Percentiles rank a stretch among this genome's conserved stretches.
Evolutionary conservation across 345 rosid genomes (phyloP).

Genomic region (Euclidium syriacum): DNA sequence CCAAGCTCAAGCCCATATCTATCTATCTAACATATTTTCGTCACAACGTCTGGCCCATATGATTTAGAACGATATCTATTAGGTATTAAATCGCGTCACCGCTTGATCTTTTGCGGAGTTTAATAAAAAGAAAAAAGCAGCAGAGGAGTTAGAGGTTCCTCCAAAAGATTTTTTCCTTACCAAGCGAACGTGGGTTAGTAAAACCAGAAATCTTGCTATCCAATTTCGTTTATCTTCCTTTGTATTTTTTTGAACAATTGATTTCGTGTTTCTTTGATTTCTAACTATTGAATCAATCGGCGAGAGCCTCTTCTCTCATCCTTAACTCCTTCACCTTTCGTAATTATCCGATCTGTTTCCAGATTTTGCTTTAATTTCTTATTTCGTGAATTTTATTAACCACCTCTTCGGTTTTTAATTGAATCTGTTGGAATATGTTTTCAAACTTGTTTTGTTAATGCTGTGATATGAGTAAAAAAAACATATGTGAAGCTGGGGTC

Average conservation of each 20-base stretch:
- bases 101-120: conserved; percentile 9
- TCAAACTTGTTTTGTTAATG: background rate
- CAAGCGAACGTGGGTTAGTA: conserved; percentile 28
- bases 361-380: background rate
- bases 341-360: conserved; percentile 8
- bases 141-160: conserved; percentile 21
- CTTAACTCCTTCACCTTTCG: background rate
- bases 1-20: conserved; percentile 19
- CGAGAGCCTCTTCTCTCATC: background rate
- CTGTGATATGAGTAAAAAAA: background rate
- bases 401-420: background rate
- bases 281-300: background rate
- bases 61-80: background rate
- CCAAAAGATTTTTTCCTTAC: conserved; percentile 8
- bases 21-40: background rate
- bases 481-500: background rate
- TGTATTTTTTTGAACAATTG: background rate
- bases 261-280: background rate
- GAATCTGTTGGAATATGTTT: background rate
- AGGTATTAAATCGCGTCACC: conserved; percentile 27
- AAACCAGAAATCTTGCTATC: conserved; percentile 11
- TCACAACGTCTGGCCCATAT: background rate
- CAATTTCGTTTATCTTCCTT: background rate
- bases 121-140: background rate
- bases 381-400: background rate